A percentile compares a stretch with the other conserved stretches of the same genome.
phyloP scores from a whole-genome alignment of 495 filamentous ascomycete genomes.

The Alectoria sarmentosa region DNA sequence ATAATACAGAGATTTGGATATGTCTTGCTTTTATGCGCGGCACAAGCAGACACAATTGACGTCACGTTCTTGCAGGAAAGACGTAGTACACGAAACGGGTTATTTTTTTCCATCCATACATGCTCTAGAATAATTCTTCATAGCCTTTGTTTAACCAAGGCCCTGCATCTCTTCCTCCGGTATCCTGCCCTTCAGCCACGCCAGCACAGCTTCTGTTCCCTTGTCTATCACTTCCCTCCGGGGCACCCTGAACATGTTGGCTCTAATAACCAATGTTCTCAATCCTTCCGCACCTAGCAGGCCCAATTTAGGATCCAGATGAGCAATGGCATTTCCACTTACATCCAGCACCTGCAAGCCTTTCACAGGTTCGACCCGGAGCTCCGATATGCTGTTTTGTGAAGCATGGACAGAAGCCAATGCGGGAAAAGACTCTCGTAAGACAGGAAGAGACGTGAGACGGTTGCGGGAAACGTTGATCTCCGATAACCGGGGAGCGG shows the following conservation, averaged over 20 bases:
- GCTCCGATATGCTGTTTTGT: conserved; percentile 66
- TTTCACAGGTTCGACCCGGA: conserved; percentile 64
- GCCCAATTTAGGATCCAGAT: conserved; percentile 71
- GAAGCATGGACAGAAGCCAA: conserved; percentile 60
- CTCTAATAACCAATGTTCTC: conserved; percentile 57
- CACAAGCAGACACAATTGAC: neutral
- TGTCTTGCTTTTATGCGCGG: neutral
- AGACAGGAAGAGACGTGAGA: conserved; percentile 54
- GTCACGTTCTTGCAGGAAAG: neutral
- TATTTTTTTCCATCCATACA: neutral
- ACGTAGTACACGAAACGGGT: neutral
- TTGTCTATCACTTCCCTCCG: conserved; percentile 77
- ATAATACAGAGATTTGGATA: neutral
- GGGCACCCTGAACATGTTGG: conserved; percentile 83
- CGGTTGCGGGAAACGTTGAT: conserved; percentile 78
- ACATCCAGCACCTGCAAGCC: conserved; percentile 73
- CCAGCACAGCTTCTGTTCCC: conserved; percentile 78
- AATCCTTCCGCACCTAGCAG: conserved; percentile 55
- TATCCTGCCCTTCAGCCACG: conserved; percentile 75
- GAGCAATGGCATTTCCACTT: conserved; percentile 72
- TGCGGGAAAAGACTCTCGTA: conserved; percentile 54
- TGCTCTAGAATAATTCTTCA: neutral
- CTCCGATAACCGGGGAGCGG: conserved; percentile 62
- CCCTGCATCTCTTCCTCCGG: conserved; percentile 48
- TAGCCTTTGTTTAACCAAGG: neutral